phyloP scores from a whole-genome alignment of 768 basidiomycete genomes.

The Pleurotus citrinopileatus region DNA sequence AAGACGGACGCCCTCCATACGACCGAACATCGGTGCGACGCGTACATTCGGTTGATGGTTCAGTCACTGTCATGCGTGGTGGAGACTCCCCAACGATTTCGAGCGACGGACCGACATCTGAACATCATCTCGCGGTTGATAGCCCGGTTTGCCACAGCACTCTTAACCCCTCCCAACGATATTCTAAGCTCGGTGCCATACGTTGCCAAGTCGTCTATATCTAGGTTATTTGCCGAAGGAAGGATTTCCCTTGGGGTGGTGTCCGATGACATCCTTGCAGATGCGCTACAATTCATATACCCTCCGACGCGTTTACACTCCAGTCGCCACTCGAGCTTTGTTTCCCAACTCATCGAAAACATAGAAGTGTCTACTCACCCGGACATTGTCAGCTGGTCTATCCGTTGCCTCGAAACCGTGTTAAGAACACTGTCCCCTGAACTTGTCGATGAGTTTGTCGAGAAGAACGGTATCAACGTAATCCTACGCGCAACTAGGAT shows the following conservation, averaged over 20 bases:
- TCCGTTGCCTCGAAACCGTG: conserved; percentile 32
- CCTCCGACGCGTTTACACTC: conserved; percentile 24
- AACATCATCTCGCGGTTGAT: conserved; percentile 31
- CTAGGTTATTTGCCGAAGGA: conserved; percentile 32
- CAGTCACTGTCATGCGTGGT: conserved; percentile 31
- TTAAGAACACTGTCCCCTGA: conserved; percentile 23
- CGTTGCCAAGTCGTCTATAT: conserved; percentile 29
- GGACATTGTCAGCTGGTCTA: conserved; percentile 29
- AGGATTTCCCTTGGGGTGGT: conserved; percentile 27
- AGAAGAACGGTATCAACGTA: conserved; percentile 29
- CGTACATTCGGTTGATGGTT: conserved; percentile 30
- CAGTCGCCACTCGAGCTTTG: conserved; percentile 25
- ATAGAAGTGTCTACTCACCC: conserved; percentile 27
- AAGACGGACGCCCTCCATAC: conserved; percentile 24
- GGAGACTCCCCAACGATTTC: conserved; percentile 27
- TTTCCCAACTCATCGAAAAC: conserved; percentile 26
- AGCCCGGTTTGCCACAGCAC: conserved; percentile 28
- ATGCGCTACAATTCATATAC: conserved; percentile 35
- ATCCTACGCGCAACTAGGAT: conserved; percentile 30
- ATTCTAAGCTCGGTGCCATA: conserved; percentile 26
- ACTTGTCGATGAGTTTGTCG: conserved; percentile 27
- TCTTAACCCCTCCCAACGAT: conserved; percentile 23
- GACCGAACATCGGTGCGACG: conserved; percentile 24
- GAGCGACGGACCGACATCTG: conserved; percentile 26
- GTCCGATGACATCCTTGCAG: conserved; percentile 28